Evolutionary conservation across 1,139 yeast genomes (phyloP).

Genomic region (Yamadazyma songkhlaensis): DNA sequence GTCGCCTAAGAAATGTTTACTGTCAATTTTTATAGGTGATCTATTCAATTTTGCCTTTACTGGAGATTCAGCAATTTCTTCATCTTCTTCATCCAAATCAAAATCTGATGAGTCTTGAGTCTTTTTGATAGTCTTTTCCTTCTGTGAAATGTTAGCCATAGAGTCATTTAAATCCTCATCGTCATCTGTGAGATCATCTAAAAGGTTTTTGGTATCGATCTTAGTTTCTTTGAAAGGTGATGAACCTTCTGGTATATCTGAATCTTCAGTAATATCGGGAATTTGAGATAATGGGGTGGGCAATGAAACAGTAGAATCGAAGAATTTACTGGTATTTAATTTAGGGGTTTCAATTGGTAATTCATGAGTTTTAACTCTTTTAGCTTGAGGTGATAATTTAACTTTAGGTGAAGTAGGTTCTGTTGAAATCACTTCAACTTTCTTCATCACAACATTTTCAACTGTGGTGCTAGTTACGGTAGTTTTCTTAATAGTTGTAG

Average conservation of each 20-base stretch:
- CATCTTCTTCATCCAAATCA: conserved; percentile 29
- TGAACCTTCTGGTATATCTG: conserved; percentile 36
- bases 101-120: conserved; percentile 5
- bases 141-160: background rate
- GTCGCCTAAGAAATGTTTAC: conserved; percentile 4
- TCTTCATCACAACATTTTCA: background rate
- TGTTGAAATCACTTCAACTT: background rate
- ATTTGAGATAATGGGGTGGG: conserved; percentile 7
- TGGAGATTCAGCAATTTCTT: conserved; percentile 45
- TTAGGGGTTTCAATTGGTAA: conserved; percentile 9
- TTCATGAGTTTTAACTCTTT: conserved; percentile 19
- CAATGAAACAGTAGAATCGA: conserved; percentile 6
- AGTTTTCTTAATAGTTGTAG: conserved; percentile 1
- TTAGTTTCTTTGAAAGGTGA: conserved; percentile 20
- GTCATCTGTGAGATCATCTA: conserved; percentile 23
- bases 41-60: conserved; percentile 17
- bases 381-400: conserved; percentile 26
- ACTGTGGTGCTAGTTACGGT: conserved; percentile 3
- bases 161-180: conserved; percentile 8
- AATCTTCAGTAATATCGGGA: conserved; percentile 30
- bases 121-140: background rate
- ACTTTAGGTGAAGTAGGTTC: conserved; percentile 1
- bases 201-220: conserved; percentile 13
- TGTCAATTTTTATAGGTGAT: background rate
- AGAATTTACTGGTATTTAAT: conserved; percentile 14